Evolutionary conservation across 129 eudicot species (phyloP).

Genomic region (Silybum marianum): DNA sequence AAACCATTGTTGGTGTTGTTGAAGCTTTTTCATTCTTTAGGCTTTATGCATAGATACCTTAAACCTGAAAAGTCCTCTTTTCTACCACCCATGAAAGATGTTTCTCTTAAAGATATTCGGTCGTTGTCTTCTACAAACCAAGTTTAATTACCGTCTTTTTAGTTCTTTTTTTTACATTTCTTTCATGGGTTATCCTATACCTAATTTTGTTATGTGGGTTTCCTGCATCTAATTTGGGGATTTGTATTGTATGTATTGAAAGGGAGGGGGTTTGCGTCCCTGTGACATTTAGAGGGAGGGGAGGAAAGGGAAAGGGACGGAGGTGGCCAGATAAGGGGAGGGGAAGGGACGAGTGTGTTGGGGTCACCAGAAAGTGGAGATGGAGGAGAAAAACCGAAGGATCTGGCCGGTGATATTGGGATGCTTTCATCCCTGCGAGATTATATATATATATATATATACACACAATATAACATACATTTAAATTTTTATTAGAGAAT

Average conservation of each 20-base stretch:
- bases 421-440: no score
- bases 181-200: slow-evolving; percentile 11
- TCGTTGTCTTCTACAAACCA: slow-evolving; percentile 86
- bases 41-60: slow-evolving; percentile 92
- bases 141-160: slow-evolving; percentile 37
- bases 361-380: no score
- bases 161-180: background rate
- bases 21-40: slow-evolving; percentile 89
- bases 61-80: slow-evolving; percentile 97
- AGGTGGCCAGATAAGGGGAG: no score
- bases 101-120: slow-evolving; percentile 87
- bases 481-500: no score
- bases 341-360: no score
- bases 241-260: slow-evolving; percentile 4
- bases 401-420: no score
- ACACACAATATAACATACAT: no score
- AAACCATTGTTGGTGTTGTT: slow-evolving; percentile 84
- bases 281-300: no score
- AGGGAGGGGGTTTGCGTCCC: no score
- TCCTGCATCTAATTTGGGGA: background rate
- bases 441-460: no score
- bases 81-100: slow-evolving; percentile 66
- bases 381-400: no score
- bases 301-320: no score
- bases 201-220: slow-evolving; percentile 14